Percentiles rank a stretch among this genome's conserved stretches.
These are phyloP conservation scores for Perkinsus marinus DNA, from an alignment of 169 alveolate genomes.

Conservation along the genomic window DNA sequence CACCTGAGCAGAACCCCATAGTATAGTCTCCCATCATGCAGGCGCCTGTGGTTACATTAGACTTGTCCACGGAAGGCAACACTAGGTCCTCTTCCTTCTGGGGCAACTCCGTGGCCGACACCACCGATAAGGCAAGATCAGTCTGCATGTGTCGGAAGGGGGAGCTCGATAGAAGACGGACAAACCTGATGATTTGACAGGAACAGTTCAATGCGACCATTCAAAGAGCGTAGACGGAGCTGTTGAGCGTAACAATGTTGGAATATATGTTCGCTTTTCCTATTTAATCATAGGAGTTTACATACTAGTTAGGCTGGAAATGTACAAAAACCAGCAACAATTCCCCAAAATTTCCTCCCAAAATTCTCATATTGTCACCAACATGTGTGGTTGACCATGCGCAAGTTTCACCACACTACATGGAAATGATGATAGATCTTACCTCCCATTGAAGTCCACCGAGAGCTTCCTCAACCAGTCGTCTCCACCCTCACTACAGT, in stretches of 20 bases:
- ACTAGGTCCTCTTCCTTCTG: neutral
- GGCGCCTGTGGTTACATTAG: neutral
- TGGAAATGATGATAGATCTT: neutral
- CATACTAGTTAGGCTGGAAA: too few species aligned
- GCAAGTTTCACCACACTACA: too few species aligned
- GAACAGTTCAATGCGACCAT: too few species aligned
- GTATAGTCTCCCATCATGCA: neutral
- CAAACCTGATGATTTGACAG: too few species aligned
- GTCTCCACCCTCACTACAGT: conserved; percentile 1
- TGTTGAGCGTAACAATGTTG: too few species aligned
- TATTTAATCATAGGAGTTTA: too few species aligned
- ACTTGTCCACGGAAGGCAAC: neutral
- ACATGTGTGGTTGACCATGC: too few species aligned
- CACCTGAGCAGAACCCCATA: neutral
- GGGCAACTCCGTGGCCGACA: neutral
- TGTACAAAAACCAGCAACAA: too few species aligned
- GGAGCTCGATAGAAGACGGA: neutral
- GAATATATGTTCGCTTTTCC: too few species aligned
- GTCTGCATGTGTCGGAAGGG: neutral
- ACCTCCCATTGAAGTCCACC: neutral
- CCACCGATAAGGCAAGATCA: neutral
- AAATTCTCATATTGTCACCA: too few species aligned
- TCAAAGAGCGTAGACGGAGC: too few species aligned
- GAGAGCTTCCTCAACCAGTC: neutral
- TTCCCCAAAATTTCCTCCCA: too few species aligned